These are phyloP conservation scores for Lachnellula suecica DNA, from an alignment of 2,329 filamentous ascomycete species.

Conservation along the genomic window DNA sequence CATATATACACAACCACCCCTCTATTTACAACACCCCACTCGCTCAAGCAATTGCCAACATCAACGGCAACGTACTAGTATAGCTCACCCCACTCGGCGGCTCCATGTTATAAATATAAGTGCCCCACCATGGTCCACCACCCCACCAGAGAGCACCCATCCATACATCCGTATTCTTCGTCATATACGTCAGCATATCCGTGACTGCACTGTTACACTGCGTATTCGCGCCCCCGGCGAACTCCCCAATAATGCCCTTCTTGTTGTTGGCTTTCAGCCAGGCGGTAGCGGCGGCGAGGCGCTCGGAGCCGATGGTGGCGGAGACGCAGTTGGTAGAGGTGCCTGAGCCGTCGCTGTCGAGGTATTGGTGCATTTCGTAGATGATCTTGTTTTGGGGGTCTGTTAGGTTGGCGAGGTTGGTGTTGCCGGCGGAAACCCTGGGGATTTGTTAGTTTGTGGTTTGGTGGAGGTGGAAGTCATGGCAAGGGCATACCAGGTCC, in stretches of 20 bases:
- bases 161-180: slow-evolving; percentile 51
- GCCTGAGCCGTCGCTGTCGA: slow-evolving; percentile 54
- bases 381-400: slow-evolving; percentile 53
- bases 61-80: slow-evolving; percentile 5
- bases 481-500: slow-evolving; percentile 15
- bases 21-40: background rate
- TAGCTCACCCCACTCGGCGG: slow-evolving; percentile 33
- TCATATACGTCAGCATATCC: slow-evolving; percentile 48
- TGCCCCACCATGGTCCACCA: slow-evolving; percentile 51
- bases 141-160: slow-evolving; percentile 52
- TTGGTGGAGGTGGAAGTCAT: background rate
- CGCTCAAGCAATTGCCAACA: background rate
- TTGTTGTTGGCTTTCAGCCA: slow-evolving; percentile 55
- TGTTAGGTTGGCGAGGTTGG: slow-evolving; percentile 43
- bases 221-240: slow-evolving; percentile 49
- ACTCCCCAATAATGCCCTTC: slow-evolving; percentile 53
- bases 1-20: too few species aligned
- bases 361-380: slow-evolving; percentile 63
- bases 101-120: slow-evolving; percentile 50
- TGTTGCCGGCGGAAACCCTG: slow-evolving; percentile 44
- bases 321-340: slow-evolving; percentile 49
- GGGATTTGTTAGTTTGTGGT: slow-evolving; percentile 33
- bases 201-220: slow-evolving; percentile 48
- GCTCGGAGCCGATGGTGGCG: slow-evolving; percentile 51
- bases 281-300: slow-evolving; percentile 48